Base-by-base conservation (phyloP, 208 protist genomes). In the Leishmania amazonensis region DNA sequence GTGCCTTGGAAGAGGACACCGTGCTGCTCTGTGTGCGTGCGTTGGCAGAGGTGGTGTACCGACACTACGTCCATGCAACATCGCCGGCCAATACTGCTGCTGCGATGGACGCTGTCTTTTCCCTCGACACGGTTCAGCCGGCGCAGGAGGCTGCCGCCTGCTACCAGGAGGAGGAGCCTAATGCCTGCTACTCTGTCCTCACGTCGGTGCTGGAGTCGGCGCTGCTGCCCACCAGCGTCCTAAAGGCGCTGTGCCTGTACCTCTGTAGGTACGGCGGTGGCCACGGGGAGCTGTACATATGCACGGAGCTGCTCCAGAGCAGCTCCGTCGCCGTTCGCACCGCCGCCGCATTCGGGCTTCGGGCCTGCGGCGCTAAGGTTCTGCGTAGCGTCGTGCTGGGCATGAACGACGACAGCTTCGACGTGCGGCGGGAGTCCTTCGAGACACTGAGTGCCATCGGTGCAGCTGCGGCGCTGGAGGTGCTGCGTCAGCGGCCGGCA, bases 261-360 rank as follows among this genome's bases (percentile, higher is more conserved):
- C 72, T 94, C 58, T 96, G 93, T 79, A n/a, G 67, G 60, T 90
- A 91, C 83, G 90, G 93, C 71, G 90, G 89, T 42, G 79, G 79
- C 19, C 85, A 93, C 68, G 93, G 90, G 6, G 90, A 94, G 85
- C 64, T 92, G 53, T 93, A 93, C 75, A 80, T 84, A 31, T 92
- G 85, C 31, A 85, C 94, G 76, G 87, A 86, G 64, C 85, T 85
- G 51, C 83, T 93, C 75, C 86, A 92, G 58, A 85, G 84, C 77
- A 24, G 80, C n/a, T 67, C 80, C 60, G 82, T 84, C 40, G 68
- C 71, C 0, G 81, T 80, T 28, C 85, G 91, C 13, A 84, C 86
- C 0, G 93, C 90, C 7, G 90, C 93, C 5, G 86, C 86, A 19
- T 93, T 92, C 72, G 93, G 88, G 15, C 80, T 96, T 21, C 90